Percentiles rank a stretch among this genome's conserved stretches.
Evolutionary conservation across 352 stramenopile species (phyloP).

Genomic region (Pythium grandisporangium): DNA sequence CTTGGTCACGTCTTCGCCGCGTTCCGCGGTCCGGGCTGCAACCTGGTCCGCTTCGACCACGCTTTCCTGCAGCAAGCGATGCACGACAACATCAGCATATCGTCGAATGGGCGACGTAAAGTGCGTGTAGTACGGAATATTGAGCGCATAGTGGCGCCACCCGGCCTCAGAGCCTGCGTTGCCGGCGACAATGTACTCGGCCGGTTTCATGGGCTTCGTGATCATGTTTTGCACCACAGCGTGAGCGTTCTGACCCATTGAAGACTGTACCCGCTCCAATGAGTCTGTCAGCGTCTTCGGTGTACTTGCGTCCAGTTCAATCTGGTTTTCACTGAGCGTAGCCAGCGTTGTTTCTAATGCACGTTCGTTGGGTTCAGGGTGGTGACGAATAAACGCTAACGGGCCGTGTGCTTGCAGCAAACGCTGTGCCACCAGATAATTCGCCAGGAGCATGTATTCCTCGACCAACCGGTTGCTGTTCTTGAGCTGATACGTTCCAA

Average conservation of each 20-base stretch:
- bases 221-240: constrained; percentile 89
- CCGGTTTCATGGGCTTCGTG: constrained; percentile 92
- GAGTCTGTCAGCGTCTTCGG: constrained; percentile 82
- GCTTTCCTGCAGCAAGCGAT: constrained; percentile 55
- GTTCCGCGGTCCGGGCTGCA: constrained; percentile 2
- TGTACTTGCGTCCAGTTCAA: constrained; percentile 76
- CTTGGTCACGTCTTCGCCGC: constrained; percentile 9
- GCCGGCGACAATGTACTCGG: constrained; percentile 90
- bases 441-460: constrained; percentile 99
- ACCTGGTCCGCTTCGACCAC: constrained; percentile 12
- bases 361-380: constrained; percentile 62
- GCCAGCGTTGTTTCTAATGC: constrained; percentile 36
- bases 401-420: constrained; percentile 84
- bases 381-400: constrained; percentile 87
- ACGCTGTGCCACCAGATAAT: constrained; percentile 96
- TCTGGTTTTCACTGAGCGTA: constrained; percentile 34
- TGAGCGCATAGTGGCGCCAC: constrained; percentile 95
- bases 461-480: constrained; percentile 95
- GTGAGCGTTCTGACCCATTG: constrained; percentile 71
- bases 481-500: constrained; percentile 87
- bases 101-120: constrained; percentile 97
- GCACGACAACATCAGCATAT: constrained; percentile 86
- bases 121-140: constrained; percentile 98
- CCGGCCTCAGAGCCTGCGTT: constrained; percentile 45
- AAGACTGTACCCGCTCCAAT: constrained; percentile 64